Base-by-base conservation (phyloP, 2,329 filamentous ascomycete species). In the Botrytis aclada region DNA sequence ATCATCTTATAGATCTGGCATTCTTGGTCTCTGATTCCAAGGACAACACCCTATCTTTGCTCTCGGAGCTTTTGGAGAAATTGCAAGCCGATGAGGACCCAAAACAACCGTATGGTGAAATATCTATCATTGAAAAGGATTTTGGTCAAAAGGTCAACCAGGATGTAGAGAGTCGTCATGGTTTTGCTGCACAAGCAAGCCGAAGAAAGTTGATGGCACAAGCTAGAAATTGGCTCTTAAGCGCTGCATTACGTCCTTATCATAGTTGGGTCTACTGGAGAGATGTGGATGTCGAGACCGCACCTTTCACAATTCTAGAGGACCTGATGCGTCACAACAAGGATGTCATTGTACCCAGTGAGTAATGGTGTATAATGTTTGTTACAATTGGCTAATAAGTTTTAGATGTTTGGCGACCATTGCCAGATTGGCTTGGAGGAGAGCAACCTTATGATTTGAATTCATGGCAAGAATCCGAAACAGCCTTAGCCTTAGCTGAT, bases 191-290 rank as follows among this genome's bases (percentile, higher is more conserved):
- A 1, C 96, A 99, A 83, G 96, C 96, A 37, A 93, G 92, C 77
- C 88, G 96, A 79, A 90, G 96, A 82, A 99, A 99, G 85, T 87
- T 97, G 80, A 99, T 99, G 96, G 96, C 96, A 0, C 94, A 98
- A 84, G 96, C 96, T 69, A 89, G 96, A 75, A 99, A 99, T 83
- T 99, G 96, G 96, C 86, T 99, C 70, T 84, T 99, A 72, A 98
- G 94, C 79, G 95, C 96, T 58, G 95, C 96, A 34, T 85, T 99
- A 71, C 90, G 96, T 61, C 96, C 96, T 2, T 97, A 96, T 70
- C 96, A 99, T 81, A 98, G 95, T 76, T 99, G 96, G 96, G 96
- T 99, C 16, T 99, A 99, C 81, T 99, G 96, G 96, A 90, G 96
- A 83, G 96, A 99, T 84, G 96, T 97, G 37, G 96, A 99, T 83